Evolutionary conservation across 2,329 filamentous ascomycete species (phyloP), one percentile per base, ranked within the genome.

Genomic region (Hymenoscyphus salicellus): DNA sequence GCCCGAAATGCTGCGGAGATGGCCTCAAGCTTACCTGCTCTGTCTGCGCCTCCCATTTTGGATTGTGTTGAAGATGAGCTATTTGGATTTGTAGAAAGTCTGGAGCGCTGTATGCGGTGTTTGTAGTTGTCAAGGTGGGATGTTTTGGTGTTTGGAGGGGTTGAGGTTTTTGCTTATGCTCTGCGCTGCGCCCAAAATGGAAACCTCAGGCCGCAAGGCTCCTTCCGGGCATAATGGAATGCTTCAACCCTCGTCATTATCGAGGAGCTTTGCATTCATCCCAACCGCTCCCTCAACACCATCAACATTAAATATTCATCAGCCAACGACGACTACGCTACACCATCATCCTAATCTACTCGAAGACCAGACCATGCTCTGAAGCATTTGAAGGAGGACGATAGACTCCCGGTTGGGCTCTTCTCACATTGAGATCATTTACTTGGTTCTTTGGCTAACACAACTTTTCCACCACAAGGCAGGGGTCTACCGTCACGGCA

Each of bases 1-100:
- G 11, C 16, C 26, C 11, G 16, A n/a, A 32, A 26, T n/a, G 26
- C 14, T 16, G 10, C 58, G 36, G 33, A 43, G n/a, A 26, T 38
- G 14, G 26, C 38, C 23, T 49, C 7, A 38, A 8, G 71, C 79
- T 52, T 74, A 87, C 87, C 87, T 81, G 88, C 86, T 84, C 87
- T 85, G 78, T 85, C 84, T 76, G 80, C 78, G 71, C 87, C 87
- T 80, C 87, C 87, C 87, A 90, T 90, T 69, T 71, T 83, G 71
- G 23, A 66, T 88, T 88, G 68, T 72, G 81, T 67, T 43, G 32
- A 3, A 41, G 58, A 2, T 55, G 57, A 55, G 23, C 16, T 56
- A 41, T 26, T 58, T 26, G 8, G 46, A 23, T 52, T 52, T 52
- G 46, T 52, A 52, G 46, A 52, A 52, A 23, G 20, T 30, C 36